phyloP scores from a whole-genome alignment of 441 rosid species.

The Syzygium syzygioides region DNA sequence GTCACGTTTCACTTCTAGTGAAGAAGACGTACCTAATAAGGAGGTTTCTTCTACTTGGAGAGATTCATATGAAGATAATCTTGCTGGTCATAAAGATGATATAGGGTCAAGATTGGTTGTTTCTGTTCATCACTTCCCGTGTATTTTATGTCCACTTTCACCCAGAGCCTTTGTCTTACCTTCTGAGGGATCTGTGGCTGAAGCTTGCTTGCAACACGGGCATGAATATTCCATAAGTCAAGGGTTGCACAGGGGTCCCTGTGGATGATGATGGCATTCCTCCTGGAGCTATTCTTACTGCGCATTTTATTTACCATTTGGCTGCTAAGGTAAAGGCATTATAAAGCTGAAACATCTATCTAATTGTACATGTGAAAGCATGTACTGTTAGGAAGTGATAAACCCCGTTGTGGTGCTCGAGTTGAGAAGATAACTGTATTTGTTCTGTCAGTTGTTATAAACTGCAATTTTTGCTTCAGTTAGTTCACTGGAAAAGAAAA shows the following conservation, averaged over 20 bases:
- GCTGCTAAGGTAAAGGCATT: constrained; percentile 59
- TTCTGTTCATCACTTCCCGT: constrained; percentile 81
- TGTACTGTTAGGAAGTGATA: background rate
- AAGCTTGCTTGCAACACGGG: constrained; percentile 64
- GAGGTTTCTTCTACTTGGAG: constrained; percentile 36
- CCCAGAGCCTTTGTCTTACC: constrained; percentile 90
- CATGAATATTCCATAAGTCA: constrained; percentile 77
- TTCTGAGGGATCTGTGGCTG: constrained; percentile 88
- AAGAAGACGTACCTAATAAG: constrained; percentile 36
- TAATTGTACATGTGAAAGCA: background rate
- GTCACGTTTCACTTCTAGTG: constrained; percentile 44
- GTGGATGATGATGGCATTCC: constrained; percentile 73
- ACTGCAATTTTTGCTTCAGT: background rate
- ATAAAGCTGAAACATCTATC: background rate
- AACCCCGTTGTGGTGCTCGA: background rate
- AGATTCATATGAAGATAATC: constrained; percentile 19
- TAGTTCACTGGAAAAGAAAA: background rate
- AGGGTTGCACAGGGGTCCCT: constrained; percentile 56
- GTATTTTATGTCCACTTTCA: constrained; percentile 81
- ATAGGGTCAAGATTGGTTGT: constrained; percentile 39
- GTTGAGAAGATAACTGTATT: background rate
- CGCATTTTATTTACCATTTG: constrained; percentile 87
- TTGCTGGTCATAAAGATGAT: constrained; percentile 28
- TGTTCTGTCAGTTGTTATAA: background rate
- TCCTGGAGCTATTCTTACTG: constrained; percentile 82